Percentiles rank a stretch among this genome's conserved stretches.
Conservation (phyloP, 73 alveolate genomes). For the Diophrys appendiculata region DNA sequence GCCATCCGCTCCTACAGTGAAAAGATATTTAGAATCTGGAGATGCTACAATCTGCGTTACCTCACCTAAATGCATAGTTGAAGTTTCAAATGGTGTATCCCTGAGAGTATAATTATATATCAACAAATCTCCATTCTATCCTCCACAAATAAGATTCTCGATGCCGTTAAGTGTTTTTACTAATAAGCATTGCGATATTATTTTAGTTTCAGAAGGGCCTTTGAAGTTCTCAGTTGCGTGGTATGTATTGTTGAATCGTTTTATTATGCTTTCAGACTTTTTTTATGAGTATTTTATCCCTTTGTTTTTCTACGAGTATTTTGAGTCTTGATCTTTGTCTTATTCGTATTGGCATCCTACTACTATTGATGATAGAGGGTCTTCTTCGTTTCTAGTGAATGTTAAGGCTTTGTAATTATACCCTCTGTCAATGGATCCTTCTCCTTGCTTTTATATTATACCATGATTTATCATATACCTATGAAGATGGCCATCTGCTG, state of each 20-base stretch:
- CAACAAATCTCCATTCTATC: not conserved
- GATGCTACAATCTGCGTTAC: slow-evolving; percentile 70
- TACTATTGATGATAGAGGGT: not conserved
- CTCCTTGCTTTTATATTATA: not conserved
- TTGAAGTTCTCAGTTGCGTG: not conserved
- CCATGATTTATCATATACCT: not conserved
- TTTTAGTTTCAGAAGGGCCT: not conserved
- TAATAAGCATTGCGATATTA: not conserved
- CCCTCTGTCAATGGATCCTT: slow-evolving; percentile 7
- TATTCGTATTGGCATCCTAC: slow-evolving; percentile 11
- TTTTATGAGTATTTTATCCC: not conserved
- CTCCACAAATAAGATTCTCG: not conserved
- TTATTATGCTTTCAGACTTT: not conserved
- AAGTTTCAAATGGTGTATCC: slow-evolving; percentile 57
- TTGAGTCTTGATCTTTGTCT: not conserved
- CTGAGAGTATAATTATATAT: slow-evolving; percentile 49
- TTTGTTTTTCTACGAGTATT: not conserved
- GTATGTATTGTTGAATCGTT: not conserved
- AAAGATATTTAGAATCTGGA: slow-evolving; percentile 85
- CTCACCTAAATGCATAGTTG: slow-evolving; percentile 79
- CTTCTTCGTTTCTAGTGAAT: not conserved
- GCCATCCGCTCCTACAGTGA: slow-evolving; percentile 89
- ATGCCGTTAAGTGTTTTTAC: not conserved
- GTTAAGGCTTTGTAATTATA: not conserved
- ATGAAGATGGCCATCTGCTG: slow-evolving; percentile 41